Evolutionary conservation across 2,329 filamentous ascomycete species (phyloP).

Genomic region (Ascochyta rabiei): DNA sequence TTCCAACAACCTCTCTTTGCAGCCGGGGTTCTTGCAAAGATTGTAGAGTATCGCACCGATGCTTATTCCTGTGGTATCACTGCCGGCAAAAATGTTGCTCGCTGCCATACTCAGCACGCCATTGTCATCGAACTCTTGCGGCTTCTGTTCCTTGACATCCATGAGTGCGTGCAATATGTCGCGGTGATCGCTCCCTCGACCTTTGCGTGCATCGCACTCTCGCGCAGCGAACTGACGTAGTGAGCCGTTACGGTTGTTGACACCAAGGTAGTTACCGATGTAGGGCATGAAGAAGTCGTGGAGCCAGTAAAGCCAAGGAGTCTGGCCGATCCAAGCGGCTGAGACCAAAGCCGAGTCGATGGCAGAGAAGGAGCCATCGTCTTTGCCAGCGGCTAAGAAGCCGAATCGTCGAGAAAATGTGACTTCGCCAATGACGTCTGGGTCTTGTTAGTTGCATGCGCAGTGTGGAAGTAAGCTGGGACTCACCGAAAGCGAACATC

Average conservation of each 20-base stretch:
- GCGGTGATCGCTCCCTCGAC: conserved; percentile 21
- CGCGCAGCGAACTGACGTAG: conserved; percentile 40
- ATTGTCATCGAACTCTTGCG: conserved; percentile 43
- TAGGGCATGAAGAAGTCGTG: conserved; percentile 45
- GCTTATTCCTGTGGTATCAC: conserved; percentile 52
- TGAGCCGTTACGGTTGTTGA: conserved; percentile 42
- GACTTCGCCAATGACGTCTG: conserved; percentile 52
- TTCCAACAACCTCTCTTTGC: conserved; percentile 19
- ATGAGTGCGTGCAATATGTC: conserved; percentile 50
- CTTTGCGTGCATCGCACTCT: conserved; percentile 16
- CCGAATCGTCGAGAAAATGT: conserved; percentile 49
- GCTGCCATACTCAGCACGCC: conserved; percentile 48
- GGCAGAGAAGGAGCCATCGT: conserved; percentile 44
- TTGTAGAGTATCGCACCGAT: conserved; percentile 34
- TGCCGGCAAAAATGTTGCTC: conserved; percentile 47
- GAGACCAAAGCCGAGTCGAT: conserved; percentile 44
- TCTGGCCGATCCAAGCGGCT: conserved; percentile 48
- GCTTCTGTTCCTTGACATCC: conserved; percentile 45
- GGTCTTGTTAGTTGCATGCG: neutral
- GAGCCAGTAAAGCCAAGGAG: conserved; percentile 44
- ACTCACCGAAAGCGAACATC: conserved; percentile 49
- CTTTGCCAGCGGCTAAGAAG: conserved; percentile 45
- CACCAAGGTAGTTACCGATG: conserved; percentile 47
- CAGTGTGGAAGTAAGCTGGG: too few species aligned
- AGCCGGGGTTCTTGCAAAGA: conserved; percentile 22